Evolutionary conservation across 305 asterid species (phyloP).

Genomic region (Plantago lanceolata): DNA sequence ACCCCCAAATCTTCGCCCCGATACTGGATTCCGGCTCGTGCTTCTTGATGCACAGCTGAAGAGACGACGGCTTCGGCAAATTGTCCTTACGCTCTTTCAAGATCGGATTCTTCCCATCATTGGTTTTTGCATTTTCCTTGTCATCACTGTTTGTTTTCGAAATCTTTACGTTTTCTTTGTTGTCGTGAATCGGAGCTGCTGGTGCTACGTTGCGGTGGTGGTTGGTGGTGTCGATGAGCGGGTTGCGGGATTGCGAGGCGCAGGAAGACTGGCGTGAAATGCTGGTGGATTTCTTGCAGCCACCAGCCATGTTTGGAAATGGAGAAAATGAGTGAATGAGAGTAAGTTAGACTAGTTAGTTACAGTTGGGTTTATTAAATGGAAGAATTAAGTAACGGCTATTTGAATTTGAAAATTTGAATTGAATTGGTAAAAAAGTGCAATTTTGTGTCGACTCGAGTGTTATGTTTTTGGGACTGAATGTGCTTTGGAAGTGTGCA

Average conservation of each 20-base stretch:
- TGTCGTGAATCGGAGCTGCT: constrained; percentile 23
- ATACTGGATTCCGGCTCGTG: constrained; percentile 54
- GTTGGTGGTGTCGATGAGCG: constrained; percentile 52
- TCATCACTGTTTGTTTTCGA: constrained; percentile 7
- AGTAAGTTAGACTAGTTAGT: not conserved
- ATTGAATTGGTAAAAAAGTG: constrained; percentile 28
- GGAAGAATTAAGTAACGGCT: constrained; percentile 35
- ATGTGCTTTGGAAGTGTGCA: constrained; percentile 1
- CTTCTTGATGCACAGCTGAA: constrained; percentile 54
- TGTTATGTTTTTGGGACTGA: not conserved
- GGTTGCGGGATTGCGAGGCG: constrained; percentile 55
- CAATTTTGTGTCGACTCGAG: not conserved
- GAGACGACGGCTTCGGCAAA: constrained; percentile 53
- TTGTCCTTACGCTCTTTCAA: constrained; percentile 33
- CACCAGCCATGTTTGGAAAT: constrained; percentile 39
- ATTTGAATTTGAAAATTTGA: constrained; percentile 76
- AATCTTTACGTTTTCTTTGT: constrained; percentile 43
- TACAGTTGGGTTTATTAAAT: constrained; percentile 20
- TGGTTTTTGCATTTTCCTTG: constrained; percentile 30
- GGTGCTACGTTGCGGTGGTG: constrained; percentile 23
- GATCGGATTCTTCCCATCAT: constrained; percentile 24
- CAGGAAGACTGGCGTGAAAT: constrained; percentile 44
- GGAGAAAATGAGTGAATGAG: not conserved
- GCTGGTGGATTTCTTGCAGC: constrained; percentile 43
- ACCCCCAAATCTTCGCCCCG: constrained; percentile 41